A percentile compares a stretch with the other conserved stretches of the same genome.
phyloP scores from a whole-genome alignment of 2,329 filamentous ascomycete genomes.

The Colletotrichum lentis region DNA sequence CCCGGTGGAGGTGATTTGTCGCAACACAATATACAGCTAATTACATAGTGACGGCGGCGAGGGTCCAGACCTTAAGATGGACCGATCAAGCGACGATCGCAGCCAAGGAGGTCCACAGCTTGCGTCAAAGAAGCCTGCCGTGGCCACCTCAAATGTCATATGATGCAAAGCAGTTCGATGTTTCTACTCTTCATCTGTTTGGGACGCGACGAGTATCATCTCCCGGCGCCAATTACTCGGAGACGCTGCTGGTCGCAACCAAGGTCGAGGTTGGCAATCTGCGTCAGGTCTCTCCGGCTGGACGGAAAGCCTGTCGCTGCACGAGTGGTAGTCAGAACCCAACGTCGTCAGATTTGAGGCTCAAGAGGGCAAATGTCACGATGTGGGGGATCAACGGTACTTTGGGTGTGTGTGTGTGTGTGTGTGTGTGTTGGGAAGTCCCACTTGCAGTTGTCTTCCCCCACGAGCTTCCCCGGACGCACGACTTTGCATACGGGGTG shows the following conservation, averaged over 20 bases:
- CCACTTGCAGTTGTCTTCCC: constrained; percentile 32
- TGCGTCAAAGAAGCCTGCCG: constrained; percentile 6
- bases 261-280: neutral
- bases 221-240: neutral
- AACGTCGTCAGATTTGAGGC: constrained; percentile 32
- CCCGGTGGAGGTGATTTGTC: neutral
- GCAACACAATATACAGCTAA: constrained; percentile 3
- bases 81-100: constrained; percentile 21
- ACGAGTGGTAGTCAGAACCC: neutral
- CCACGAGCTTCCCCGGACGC: constrained; percentile 38
- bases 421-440: constrained; percentile 24
- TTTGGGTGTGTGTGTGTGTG: constrained; percentile 7
- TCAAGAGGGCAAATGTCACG: constrained; percentile 25
- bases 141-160: constrained; percentile 15
- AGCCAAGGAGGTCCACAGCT: neutral
- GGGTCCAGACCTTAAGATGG: constrained; percentile 27
- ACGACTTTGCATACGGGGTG: constrained; percentile 38
- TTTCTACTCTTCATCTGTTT: neutral
- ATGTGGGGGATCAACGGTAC: constrained; percentile 37
- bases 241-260: too few species aligned
- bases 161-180: constrained; percentile 4
- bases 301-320: neutral
- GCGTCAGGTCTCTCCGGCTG: neutral
- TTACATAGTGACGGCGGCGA: neutral
- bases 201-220: neutral